phyloP scores from a whole-genome alignment of 768 basidiomycete genomes.

The Psilocybe tampanensis region DNA sequence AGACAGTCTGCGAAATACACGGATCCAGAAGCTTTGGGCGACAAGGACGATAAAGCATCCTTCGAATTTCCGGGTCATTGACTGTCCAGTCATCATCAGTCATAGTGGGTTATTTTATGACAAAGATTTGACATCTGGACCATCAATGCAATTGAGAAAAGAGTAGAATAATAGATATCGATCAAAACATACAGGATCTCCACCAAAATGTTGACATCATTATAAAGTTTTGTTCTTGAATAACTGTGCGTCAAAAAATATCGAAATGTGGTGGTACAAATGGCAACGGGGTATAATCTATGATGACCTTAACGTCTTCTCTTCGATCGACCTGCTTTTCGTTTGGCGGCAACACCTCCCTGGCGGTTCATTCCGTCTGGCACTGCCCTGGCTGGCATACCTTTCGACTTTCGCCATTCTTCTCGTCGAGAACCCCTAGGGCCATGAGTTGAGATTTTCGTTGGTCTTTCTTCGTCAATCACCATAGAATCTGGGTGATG shows the following conservation, averaged over 20 bases:
- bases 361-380: slow-evolving; percentile 67
- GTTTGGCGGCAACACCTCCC: slow-evolving; percentile 57
- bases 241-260: not conserved
- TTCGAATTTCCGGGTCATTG: slow-evolving; percentile 20
- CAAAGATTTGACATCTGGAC: not conserved
- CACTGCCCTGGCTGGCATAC: slow-evolving; percentile 55
- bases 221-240: not conserved
- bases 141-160: not conserved
- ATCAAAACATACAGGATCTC: no score
- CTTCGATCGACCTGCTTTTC: slow-evolving; percentile 71
- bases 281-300: slow-evolving; percentile 17
- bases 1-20: slow-evolving; percentile 27
- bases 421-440: slow-evolving; percentile 76
- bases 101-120: not conserved
- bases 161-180: no score
- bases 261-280: slow-evolving; percentile 10
- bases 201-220: no score
- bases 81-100: not conserved
- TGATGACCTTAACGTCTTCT: slow-evolving; percentile 58
- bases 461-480: slow-evolving; percentile 44
- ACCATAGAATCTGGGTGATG: slow-evolving; percentile 51
- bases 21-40: slow-evolving; percentile 24
- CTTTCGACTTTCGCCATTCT: slow-evolving; percentile 83
- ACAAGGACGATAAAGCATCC: slow-evolving; percentile 31
- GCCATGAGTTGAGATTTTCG: slow-evolving; percentile 78